Conservation (phyloP, 1,284 basidiomycete species). For the Coniophora puteana region DNA sequence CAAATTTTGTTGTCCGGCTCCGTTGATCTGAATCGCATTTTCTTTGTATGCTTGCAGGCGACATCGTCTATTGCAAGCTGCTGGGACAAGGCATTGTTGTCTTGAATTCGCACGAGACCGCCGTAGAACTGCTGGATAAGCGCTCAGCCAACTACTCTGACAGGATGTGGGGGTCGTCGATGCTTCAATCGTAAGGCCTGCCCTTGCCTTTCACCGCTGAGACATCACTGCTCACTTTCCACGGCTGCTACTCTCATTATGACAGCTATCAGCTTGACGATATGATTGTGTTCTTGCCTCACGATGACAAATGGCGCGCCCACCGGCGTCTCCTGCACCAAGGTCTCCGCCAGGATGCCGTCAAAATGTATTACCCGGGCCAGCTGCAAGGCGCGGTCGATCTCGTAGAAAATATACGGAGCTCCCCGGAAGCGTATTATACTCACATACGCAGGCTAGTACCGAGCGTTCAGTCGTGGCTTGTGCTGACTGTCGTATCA, state of each 20-base stretch:
- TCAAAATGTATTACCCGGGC: not conserved
- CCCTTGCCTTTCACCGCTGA: not conserved
- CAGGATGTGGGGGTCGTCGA: slow-evolving; percentile 3
- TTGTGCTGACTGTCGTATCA: too few species aligned
- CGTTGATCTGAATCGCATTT: not conserved
- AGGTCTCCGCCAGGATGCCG: not conserved
- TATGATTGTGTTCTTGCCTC: not conserved
- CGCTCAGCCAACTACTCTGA: not conserved
- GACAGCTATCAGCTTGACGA: not conserved
- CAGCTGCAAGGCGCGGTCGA: not conserved
- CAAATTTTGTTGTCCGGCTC: too few species aligned
- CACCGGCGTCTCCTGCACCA: not conserved
- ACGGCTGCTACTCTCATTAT: slow-evolving; percentile 3
- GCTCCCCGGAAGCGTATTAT: not conserved
- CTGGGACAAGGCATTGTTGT: not conserved
- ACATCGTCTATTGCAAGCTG: not conserved
- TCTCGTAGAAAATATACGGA: not conserved
- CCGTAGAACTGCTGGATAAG: not conserved
- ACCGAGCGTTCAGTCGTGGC: too few species aligned
- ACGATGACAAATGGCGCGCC: not conserved
- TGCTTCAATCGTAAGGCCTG: slow-evolving; percentile 1
- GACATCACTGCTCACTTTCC: not conserved
- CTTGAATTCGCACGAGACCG: not conserved
- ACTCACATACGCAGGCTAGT: not conserved
- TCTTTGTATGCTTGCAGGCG: not conserved